Evolutionary conservation across 2,329 filamentous ascomycete species (phyloP), one percentile per base, ranked within the genome.

Genomic region (Emmonsia crescens): DNA sequence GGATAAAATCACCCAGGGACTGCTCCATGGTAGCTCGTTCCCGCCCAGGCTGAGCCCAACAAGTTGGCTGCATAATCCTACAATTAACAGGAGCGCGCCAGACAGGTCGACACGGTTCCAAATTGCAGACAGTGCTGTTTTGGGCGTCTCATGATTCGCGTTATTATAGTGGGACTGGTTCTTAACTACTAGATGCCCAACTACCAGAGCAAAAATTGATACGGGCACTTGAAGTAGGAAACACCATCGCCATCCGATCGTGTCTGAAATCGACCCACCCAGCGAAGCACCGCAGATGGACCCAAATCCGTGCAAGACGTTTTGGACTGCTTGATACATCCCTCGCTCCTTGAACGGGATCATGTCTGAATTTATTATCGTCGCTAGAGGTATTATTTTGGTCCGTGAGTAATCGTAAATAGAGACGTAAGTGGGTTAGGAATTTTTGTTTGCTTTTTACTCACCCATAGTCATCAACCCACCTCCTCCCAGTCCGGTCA

Each of bases 291-390:
- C 77, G 42, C 83, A 86, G 40, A 86, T 83, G 1, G 83, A 80
- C 0, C 85, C 85, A 64, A 86, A 84, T 0, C 85, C 85, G 62
- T 82, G 81, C 40, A 86, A 77, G 19, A 78, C 81, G 62, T 87
- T 87, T 65, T 86, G 83, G 10, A 70, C 67, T 16, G 85, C 85
- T 70, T 92, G 89, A 67, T 89, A 92, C 3, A 82, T 82, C 3
- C 88, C 87, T n/a, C 89, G 79, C 64, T 78, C 85, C 76, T 88
- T 83, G 65, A 91, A 88, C 1, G 86, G 86, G 42, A 92, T 87
- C 56, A 91, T 74, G 71, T 91, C 88, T 61, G 85, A 88, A 21
- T 86, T 84, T 64, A 91, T 84, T 60, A 91, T 89, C 5, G 80
- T 84, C 1, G 83, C 73, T 75, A 27, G 4, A 36, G 40, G 44